These are phyloP conservation scores for Jaltomata sinuosa DNA, from an alignment of 257 asterid species.

Conservation along the genomic window DNA sequence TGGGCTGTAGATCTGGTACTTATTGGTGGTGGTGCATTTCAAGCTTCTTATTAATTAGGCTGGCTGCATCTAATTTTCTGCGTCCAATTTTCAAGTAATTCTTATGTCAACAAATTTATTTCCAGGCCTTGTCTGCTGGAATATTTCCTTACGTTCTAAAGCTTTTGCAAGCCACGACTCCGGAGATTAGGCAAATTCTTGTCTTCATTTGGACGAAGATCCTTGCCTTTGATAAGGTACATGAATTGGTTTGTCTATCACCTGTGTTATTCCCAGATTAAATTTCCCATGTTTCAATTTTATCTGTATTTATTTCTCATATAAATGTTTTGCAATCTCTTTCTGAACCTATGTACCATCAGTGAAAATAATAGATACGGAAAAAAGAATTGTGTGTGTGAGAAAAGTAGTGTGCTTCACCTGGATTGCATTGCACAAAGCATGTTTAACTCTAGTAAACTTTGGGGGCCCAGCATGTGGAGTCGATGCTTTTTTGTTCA, in stretches of 20 bases:
- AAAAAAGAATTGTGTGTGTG: neutral
- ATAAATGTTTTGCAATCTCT: neutral
- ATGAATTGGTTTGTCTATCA: neutral
- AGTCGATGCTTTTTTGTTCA: neutral
- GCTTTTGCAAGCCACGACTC: conserved; percentile 89
- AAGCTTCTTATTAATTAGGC: neutral
- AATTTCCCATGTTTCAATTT: neutral
- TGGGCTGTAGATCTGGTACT: conserved; percentile 99
- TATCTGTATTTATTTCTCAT: neutral
- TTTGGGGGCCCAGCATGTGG: neutral
- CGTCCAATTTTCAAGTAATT: neutral
- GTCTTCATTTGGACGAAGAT: conserved; percentile 98
- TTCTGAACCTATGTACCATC: neutral
- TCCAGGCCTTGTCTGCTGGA: conserved; percentile 93
- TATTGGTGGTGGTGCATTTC: conserved; percentile 3
- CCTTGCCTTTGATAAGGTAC: conserved; percentile 92
- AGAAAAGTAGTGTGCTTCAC: neutral
- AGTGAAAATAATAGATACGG: neutral
- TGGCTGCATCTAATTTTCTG: neutral
- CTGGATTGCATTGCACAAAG: neutral
- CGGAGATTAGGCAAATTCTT: conserved; percentile 91
- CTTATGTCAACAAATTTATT: conserved; percentile 3
- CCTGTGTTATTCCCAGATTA: neutral
- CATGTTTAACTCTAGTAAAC: neutral
- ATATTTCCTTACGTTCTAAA: conserved; percentile 95